These are phyloP conservation scores for Silene noctiflora DNA, from an alignment of 179 eudicot species.

Conservation along the genomic window DNA sequence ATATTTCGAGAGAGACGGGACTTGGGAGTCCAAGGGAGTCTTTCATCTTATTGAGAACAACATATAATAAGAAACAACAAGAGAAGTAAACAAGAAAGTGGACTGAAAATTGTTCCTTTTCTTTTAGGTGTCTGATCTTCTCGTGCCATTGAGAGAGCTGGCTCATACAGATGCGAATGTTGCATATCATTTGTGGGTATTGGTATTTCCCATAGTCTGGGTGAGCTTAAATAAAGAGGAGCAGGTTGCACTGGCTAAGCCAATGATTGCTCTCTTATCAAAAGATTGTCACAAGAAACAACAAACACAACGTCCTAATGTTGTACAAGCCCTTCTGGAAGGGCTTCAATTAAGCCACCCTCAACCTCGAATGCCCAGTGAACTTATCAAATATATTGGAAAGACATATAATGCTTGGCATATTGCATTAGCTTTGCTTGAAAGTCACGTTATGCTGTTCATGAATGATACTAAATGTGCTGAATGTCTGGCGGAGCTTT, in stretches of 20 bases:
- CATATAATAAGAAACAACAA: no score
- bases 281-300: slow-evolving; percentile 97
- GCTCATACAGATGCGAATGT: slow-evolving; percentile 99
- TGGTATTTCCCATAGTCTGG: slow-evolving; percentile 99
- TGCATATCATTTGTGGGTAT: slow-evolving; percentile 96
- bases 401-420: slow-evolving; percentile 99
- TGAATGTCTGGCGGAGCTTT: slow-evolving; percentile 99
- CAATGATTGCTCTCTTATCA: slow-evolving; percentile 83
- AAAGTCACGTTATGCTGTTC: slow-evolving; percentile 96
- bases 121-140: slow-evolving; percentile 86
- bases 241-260: slow-evolving; percentile 91
- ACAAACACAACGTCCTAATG: slow-evolving; percentile 87
- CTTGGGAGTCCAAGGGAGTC: no score
- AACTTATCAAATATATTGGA: slow-evolving; percentile 92
- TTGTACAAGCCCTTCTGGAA: slow-evolving; percentile 95
- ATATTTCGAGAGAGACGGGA: no score
- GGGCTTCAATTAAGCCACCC: slow-evolving; percentile 99
- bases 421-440: slow-evolving; percentile 84
- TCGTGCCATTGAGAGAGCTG: slow-evolving; percentile 86
- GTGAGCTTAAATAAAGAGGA: slow-evolving; percentile 95
- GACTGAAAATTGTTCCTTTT: slow-evolving; percentile 7
- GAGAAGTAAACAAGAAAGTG: neutral
- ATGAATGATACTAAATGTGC: slow-evolving; percentile 84
- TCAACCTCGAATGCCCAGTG: slow-evolving; percentile 99
- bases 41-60: no score